Conservation (phyloP, 2,329 filamentous ascomycete species). For the Xylaria sp. region DNA sequence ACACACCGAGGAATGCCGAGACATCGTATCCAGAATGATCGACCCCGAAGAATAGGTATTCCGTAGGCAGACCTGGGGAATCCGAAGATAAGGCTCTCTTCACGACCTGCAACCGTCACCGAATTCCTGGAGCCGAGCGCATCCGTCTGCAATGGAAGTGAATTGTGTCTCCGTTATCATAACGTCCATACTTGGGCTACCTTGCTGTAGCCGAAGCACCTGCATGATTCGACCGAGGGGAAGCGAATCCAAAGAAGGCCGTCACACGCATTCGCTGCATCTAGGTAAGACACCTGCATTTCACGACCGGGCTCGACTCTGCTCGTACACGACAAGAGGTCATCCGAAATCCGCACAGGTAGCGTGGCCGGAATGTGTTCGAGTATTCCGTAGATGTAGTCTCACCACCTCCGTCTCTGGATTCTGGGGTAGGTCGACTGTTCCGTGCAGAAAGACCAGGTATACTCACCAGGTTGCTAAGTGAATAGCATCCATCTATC, state of each 20-base stretch:
- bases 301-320: not conserved
- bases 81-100: not conserved
- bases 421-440: no score
- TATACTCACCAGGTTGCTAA: no score
- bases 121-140: slow-evolving; percentile 3
- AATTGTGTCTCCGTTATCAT: slow-evolving; percentile 1
- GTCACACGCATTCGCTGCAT: slow-evolving; percentile 11
- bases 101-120: not conserved
- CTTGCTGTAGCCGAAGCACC: slow-evolving; percentile 7
- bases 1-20: no score
- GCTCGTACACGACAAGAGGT: not conserved
- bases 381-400: not conserved
- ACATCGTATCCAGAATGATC: no score
- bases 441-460: no score
- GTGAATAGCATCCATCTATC: no score
- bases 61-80: not conserved
- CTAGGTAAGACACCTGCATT: slow-evolving; percentile 1
- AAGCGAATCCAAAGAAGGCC: slow-evolving; percentile 6
- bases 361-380: not conserved
- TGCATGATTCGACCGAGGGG: slow-evolving; percentile 12
- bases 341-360: not conserved
- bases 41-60: no score
- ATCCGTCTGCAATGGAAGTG: not conserved
- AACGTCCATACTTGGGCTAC: not conserved
- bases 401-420: no score